These are phyloP conservation scores for Alternaria tenuissima DNA, from an alignment of 2,329 filamentous ascomycete species.

Conservation along the genomic window DNA sequence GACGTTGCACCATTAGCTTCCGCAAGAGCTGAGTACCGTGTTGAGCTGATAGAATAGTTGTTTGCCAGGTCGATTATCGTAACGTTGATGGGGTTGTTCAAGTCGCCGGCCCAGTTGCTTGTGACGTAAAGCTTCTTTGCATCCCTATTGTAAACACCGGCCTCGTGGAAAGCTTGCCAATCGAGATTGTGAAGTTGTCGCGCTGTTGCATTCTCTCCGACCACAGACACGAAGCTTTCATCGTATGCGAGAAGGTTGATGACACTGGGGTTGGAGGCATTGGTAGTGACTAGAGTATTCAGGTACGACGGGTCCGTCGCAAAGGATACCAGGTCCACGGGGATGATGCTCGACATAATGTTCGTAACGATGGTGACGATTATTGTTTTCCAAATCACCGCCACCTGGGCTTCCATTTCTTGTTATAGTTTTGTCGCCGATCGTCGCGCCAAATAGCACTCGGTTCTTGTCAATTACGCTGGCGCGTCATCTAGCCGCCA, in stretches of 20 bases:
- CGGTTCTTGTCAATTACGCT: neutral
- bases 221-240: slow-evolving; percentile 41
- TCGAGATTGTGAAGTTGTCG: slow-evolving; percentile 43
- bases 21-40: slow-evolving; percentile 51
- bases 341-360: slow-evolving; percentile 41
- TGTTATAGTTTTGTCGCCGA: neutral
- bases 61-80: slow-evolving; percentile 52
- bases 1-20: slow-evolving; percentile 49
- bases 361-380: slow-evolving; percentile 31
- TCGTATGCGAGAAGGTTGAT: slow-evolving; percentile 52
- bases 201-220: slow-evolving; percentile 44
- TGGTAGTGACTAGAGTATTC: slow-evolving; percentile 37
- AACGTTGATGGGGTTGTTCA: slow-evolving; percentile 47
- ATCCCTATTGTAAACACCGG: slow-evolving; percentile 44
- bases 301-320: slow-evolving; percentile 46
- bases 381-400: neutral
- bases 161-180: slow-evolving; percentile 53
- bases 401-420: neutral
- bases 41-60: slow-evolving; percentile 47
- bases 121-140: slow-evolving; percentile 55
- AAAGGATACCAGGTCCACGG: slow-evolving; percentile 43
- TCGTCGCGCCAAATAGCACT: neutral
- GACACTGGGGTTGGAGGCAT: slow-evolving; percentile 41
- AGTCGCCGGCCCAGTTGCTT: slow-evolving; percentile 45
- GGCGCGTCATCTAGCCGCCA: slow-evolving; percentile 1